Evolutionary conservation across 306 rosid genomes (phyloP), one percentile per base, ranked within the genome.

Genomic region (Acmispon strigosus): DNA sequence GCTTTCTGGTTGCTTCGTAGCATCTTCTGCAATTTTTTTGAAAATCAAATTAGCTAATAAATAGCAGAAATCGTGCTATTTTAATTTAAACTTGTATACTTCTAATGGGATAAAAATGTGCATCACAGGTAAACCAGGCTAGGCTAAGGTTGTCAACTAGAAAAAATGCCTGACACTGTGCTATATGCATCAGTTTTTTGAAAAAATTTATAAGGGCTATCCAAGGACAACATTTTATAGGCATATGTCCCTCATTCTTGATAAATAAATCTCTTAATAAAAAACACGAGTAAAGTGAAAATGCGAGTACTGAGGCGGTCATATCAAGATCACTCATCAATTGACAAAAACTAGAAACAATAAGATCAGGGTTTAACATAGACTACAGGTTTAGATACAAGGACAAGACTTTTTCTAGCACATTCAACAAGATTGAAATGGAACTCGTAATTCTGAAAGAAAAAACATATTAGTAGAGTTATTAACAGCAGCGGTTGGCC

Each of bases 1-100:
- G 82, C 96, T 91, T 62, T 95, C 96, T 6, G 87, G 76, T 72
- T 61, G 81, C 63, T 69, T 79, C 42, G 34, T 75, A 34, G 75
- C 72, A 78, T 77, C 96, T 89, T 82, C 97, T 91, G 86, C 83
- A 57, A 18, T 66, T 36, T 32, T 49, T 7, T 13, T 52, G 51
- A 47, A 20, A 69, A 58, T 62, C 10, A 70, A 62, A 78, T 62
- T 62, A 50, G 14, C 65, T 3, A 6, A 70, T 44, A 32, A 69
- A 65, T 45, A 74, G 13, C 24, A 70, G 58, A 74, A 45, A 70
- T 45, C 69, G 66, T n/a, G 57, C 59, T 59, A 69, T 34, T 24
- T 45, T 51, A 63, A 74, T 74, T 69, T 58, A 41, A 68, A 65
- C 24, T 17, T 29, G 70, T 56, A 42, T 50, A 70, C 64, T 73